Conservation (phyloP, 106 monocot genomes). For the Phalaenopsis equestris region DNA sequence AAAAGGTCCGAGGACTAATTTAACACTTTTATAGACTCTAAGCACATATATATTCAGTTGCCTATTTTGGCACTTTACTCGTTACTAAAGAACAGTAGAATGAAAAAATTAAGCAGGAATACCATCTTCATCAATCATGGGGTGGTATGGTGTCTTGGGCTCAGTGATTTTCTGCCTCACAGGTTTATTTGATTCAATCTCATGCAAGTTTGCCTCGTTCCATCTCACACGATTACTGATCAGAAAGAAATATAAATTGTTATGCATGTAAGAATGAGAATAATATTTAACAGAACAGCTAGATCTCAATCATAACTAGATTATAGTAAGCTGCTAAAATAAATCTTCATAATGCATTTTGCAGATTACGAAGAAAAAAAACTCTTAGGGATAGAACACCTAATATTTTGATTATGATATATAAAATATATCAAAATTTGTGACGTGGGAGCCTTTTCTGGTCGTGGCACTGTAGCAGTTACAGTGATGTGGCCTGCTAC, state of each 20-base stretch:
- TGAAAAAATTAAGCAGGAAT: background rate
- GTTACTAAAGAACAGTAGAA: background rate
- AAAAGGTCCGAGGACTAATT: too few relatives aligned
- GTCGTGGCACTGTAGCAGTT: too few relatives aligned
- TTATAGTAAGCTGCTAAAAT: background rate
- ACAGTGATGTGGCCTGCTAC: too few relatives aligned
- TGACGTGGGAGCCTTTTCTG: too few relatives aligned
- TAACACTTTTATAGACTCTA: too few relatives aligned
- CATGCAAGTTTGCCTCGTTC: conserved; percentile 85
- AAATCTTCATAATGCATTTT: background rate
- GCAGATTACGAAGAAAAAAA: too few relatives aligned
- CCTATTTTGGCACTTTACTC: too few relatives aligned
- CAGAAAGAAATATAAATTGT: background rate
- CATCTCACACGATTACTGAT: conserved; percentile 64
- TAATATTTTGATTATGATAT: too few relatives aligned
- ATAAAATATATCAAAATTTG: too few relatives aligned
- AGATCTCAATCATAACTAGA: background rate
- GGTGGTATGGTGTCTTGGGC: conserved; percentile 97
- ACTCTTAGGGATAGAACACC: too few relatives aligned
- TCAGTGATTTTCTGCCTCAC: conserved; percentile 95
- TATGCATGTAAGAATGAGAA: background rate
- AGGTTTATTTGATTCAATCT: conserved; percentile 93
- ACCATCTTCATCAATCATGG: conserved; percentile 84
- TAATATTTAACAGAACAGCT: background rate
- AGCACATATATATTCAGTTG: too few relatives aligned